Evolutionary conservation across 805 yeast genomes (phyloP).

Genomic region (Lipomyces yamadae): DNA sequence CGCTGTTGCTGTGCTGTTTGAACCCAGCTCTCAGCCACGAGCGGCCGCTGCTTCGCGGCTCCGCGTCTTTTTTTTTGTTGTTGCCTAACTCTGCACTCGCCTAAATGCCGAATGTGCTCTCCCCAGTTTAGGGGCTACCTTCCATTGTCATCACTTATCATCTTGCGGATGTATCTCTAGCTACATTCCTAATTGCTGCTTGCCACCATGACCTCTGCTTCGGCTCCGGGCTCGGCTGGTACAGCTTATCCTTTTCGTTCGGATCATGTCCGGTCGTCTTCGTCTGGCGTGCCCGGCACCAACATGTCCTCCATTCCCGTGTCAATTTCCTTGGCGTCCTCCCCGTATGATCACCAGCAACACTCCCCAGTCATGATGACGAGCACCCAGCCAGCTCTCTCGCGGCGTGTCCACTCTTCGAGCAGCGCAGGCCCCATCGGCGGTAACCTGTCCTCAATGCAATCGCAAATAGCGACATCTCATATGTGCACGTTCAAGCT

Average conservation of each 20-base stretch:
- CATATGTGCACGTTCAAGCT: conserved; percentile 14
- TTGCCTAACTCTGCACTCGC: neutral
- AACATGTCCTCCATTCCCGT: neutral
- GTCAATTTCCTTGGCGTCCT: neutral
- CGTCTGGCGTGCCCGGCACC: neutral
- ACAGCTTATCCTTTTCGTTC: neutral
- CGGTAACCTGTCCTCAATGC: neutral
- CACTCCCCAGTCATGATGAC: neutral
- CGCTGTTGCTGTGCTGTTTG: neutral
- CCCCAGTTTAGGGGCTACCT: neutral
- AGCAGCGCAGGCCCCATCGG: neutral
- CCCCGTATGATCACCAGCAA: neutral
- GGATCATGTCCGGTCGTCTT: neutral
- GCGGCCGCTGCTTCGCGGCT: neutral
- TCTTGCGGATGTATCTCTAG: neutral
- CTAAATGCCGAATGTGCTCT: neutral
- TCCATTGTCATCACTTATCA: neutral
- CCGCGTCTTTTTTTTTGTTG: neutral
- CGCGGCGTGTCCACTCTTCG: neutral
- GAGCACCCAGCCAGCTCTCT: neutral
- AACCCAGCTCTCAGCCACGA: neutral
- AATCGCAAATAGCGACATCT: neutral
- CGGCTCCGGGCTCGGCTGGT: neutral
- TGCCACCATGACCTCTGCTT: neutral
- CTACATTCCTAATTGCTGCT: neutral